Percentiles rank a stretch among this genome's conserved stretches.
Conservation (phyloP, 2,329 filamentous ascomycete genomes). For the Pseudocercospora eumusae region DNA sequence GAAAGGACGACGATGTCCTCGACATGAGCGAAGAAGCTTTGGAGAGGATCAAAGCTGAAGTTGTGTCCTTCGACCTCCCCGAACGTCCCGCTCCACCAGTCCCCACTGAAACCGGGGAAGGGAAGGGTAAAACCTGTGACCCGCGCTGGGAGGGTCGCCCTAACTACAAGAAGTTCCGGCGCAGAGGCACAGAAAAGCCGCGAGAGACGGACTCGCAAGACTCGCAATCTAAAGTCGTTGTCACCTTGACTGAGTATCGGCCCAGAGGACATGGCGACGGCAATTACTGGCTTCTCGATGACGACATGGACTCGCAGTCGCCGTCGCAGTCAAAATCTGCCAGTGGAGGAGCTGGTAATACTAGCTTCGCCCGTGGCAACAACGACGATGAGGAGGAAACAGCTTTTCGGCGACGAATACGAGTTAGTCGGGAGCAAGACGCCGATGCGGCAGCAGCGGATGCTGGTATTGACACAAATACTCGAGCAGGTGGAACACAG, state of each 20-base stretch:
- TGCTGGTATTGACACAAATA: slow-evolving; percentile 20
- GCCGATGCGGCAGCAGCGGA: slow-evolving; percentile 26
- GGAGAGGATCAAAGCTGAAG: slow-evolving; percentile 59
- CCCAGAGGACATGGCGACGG: slow-evolving; percentile 73
- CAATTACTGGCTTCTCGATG: slow-evolving; percentile 69
- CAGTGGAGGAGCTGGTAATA: not conserved
- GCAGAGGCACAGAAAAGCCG: slow-evolving; percentile 47
- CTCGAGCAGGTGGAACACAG: slow-evolving; percentile 23
- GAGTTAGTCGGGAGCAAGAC: slow-evolving; percentile 35
- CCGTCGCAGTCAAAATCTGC: slow-evolving; percentile 22
- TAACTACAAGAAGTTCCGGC: slow-evolving; percentile 88
- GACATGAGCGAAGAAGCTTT: slow-evolving; percentile 73
- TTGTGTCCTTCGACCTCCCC: slow-evolving; percentile 70
- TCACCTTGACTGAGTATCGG: slow-evolving; percentile 66
- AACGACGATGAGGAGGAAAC: slow-evolving; percentile 20
- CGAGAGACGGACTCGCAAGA: slow-evolving; percentile 11
- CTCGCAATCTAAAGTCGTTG: not conserved
- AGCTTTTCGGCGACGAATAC: slow-evolving; percentile 37
- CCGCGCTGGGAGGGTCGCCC: slow-evolving; percentile 83
- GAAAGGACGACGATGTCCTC: slow-evolving; percentile 69
- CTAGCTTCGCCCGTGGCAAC: slow-evolving; percentile 5
- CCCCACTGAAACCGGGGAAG: slow-evolving; percentile 12
- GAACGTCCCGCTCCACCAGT: slow-evolving; percentile 27
- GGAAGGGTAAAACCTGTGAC: not conserved
- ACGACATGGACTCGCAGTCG: slow-evolving; percentile 27